Conservation (phyloP, 164 flowering plant species). For the Aristolochia californica region DNA sequence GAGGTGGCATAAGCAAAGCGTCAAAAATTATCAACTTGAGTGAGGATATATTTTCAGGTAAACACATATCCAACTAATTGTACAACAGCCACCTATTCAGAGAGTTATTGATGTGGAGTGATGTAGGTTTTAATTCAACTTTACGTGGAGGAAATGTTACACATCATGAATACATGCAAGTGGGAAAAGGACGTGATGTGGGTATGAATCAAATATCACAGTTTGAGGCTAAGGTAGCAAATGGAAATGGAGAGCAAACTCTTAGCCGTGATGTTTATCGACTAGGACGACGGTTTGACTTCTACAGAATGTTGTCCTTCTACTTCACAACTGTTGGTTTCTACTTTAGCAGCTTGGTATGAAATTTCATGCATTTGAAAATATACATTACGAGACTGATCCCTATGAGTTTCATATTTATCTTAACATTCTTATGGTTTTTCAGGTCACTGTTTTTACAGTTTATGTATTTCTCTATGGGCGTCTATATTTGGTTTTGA, state of each 20-base stretch:
- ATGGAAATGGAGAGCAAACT: constrained; percentile 98
- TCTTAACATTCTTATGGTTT: constrained; percentile 8
- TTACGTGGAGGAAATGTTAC: constrained; percentile 81
- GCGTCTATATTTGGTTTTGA: constrained; percentile 80
- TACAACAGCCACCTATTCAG: neutral
- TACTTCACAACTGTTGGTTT: constrained; percentile 96
- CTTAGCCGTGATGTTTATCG: constrained; percentile 94
- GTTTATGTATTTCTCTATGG: constrained; percentile 89
- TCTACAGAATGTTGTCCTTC: constrained; percentile 90
- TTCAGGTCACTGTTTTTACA: constrained; percentile 84
- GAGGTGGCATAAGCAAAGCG: constrained; percentile 40
- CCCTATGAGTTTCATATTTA: neutral
- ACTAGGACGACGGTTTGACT: constrained; percentile 95
- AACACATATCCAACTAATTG: neutral
- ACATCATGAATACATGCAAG: constrained; percentile 97
- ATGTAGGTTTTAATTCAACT: constrained; percentile 80
- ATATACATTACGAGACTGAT: neutral
- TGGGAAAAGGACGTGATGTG: constrained; percentile 96
- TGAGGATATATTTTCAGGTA: constrained; percentile 39
- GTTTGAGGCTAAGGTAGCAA: constrained; percentile 96
- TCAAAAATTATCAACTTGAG: constrained; percentile 30
- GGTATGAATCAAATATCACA: constrained; percentile 95
- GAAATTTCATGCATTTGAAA: constrained; percentile 1
- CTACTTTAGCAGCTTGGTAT: constrained; percentile 95
- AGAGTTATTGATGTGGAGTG: constrained; percentile 4